Evolutionary conservation across 805 yeast species (phyloP).

Genomic region (Candida ulmi): DNA sequence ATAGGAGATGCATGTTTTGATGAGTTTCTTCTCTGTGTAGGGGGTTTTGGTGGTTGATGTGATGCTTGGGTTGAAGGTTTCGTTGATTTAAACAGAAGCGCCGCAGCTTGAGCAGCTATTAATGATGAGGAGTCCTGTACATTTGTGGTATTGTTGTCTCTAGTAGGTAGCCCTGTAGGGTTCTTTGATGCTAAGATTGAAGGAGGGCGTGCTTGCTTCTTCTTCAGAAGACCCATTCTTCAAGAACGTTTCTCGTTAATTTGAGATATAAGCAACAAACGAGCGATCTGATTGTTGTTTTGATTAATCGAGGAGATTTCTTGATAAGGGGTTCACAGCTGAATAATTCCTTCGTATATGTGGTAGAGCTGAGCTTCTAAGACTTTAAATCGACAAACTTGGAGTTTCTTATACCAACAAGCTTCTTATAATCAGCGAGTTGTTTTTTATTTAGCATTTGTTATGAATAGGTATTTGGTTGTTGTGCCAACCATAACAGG

Average conservation of each 20-base stretch:
- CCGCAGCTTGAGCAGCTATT: slow-evolving; percentile 23
- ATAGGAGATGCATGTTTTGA: background rate
- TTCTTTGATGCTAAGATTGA: slow-evolving; percentile 17
- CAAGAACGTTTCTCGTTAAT: background rate
- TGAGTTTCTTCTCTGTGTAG: background rate
- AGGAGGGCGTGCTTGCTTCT: slow-evolving; percentile 12
- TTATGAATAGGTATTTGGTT: no score
- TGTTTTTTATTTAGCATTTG: no score
- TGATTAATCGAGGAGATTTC: no score
- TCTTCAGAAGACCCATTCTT: slow-evolving; percentile 19
- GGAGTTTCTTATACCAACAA: no score
- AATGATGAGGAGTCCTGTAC: slow-evolving; percentile 8
- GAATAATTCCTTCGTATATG: no score
- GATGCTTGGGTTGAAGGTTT: slow-evolving; percentile 1
- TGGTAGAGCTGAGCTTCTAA: no score
- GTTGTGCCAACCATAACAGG: background rate
- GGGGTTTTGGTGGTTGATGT: slow-evolving; percentile 13
- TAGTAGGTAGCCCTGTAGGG: slow-evolving; percentile 18
- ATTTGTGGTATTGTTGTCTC: background rate
- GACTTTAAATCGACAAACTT: no score
- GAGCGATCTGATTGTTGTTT: no score
- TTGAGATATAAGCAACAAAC: no score
- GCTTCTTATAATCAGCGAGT: no score
- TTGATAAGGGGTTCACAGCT: no score
- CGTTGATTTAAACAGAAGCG: slow-evolving; percentile 1